phyloP scores from a whole-genome alignment of 306 rosid genomes.

The Malus sieversii region DNA sequence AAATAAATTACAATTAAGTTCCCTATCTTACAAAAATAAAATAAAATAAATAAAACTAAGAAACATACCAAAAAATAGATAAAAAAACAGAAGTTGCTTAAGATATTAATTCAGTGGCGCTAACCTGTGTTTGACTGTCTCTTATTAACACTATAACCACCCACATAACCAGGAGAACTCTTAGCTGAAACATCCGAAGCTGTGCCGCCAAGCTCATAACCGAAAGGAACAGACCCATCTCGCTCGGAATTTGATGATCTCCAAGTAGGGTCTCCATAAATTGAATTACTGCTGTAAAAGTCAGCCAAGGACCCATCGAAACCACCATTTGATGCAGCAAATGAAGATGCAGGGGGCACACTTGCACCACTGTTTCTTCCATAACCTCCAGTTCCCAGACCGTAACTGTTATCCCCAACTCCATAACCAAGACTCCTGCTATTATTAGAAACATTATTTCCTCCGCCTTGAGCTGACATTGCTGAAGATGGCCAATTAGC shows the following conservation, averaged over 20 bases:
- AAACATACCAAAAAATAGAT: background rate
- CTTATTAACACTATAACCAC: constrained; percentile 90
- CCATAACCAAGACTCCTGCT: constrained; percentile 64
- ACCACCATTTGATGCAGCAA: constrained; percentile 71
- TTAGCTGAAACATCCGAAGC: constrained; percentile 73
- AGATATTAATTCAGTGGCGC: constrained; percentile 21
- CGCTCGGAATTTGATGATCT: constrained; percentile 67
- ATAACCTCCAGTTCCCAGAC: constrained; percentile 70
- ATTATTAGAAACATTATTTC: constrained; percentile 49
- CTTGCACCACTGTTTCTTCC: constrained; percentile 62
- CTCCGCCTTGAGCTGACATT: constrained; percentile 59
- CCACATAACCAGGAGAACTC: constrained; percentile 83
- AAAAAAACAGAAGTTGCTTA: constrained; percentile 11
- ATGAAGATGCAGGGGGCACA: constrained; percentile 58
- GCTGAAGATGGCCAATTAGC: constrained; percentile 70
- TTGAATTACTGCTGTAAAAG: constrained; percentile 55
- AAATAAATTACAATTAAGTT: background rate
- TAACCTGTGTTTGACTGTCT: constrained; percentile 97
- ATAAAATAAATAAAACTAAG: background rate
- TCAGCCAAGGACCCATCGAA: constrained; percentile 71
- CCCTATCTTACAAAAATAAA: background rate
- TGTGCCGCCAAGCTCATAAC: constrained; percentile 73
- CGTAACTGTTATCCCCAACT: constrained; percentile 55
- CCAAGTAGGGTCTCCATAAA: constrained; percentile 84
- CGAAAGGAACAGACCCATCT: constrained; percentile 77